Evolutionary conservation across 805 yeast species (phyloP).

Genomic region (Hanseniaspora nectarophila): DNA sequence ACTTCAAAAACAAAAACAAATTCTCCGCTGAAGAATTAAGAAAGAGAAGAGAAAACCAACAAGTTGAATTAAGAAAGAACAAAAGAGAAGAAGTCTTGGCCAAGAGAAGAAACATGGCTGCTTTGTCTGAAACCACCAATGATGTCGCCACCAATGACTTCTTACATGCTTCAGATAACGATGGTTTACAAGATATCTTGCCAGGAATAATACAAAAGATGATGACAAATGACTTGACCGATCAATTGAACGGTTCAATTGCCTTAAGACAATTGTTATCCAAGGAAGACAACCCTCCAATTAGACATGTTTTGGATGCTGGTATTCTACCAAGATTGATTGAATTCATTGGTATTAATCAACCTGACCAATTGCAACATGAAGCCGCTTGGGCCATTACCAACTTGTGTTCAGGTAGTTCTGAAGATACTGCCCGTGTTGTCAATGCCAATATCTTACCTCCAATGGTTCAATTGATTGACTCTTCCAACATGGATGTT

Average conservation of each 20-base stretch:
- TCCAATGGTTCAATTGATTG: constrained; percentile 66
- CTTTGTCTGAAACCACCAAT: constrained; percentile 32
- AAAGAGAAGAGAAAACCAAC: constrained; percentile 95
- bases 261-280: constrained; percentile 88
- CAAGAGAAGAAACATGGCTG: constrained; percentile 72
- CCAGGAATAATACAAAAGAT: constrained; percentile 79
- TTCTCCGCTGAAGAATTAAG: constrained; percentile 92
- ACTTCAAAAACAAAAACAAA: constrained; percentile 86
- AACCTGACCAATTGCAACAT: constrained; percentile 78
- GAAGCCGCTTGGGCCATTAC: constrained; percentile 99
- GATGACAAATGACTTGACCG: constrained; percentile 60
- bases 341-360: constrained; percentile 62
- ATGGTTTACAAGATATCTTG: constrained; percentile 46
- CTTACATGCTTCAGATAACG: constrained; percentile 20
- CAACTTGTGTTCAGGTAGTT: constrained; percentile 88
- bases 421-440: constrained; percentile 80
- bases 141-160: constrained; percentile 39
- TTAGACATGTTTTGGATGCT: constrained; percentile 78
- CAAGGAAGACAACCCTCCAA: constrained; percentile 92
- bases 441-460: constrained; percentile 94
- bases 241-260: constrained; percentile 77
- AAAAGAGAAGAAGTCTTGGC: constrained; percentile 90
- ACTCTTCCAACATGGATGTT: constrained; percentile 75
- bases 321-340: constrained; percentile 92
- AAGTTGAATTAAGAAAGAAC: constrained; percentile 90